Conservation (phyloP, 345 rosid genomes). For the Orychophragmus violaceus region DNA sequence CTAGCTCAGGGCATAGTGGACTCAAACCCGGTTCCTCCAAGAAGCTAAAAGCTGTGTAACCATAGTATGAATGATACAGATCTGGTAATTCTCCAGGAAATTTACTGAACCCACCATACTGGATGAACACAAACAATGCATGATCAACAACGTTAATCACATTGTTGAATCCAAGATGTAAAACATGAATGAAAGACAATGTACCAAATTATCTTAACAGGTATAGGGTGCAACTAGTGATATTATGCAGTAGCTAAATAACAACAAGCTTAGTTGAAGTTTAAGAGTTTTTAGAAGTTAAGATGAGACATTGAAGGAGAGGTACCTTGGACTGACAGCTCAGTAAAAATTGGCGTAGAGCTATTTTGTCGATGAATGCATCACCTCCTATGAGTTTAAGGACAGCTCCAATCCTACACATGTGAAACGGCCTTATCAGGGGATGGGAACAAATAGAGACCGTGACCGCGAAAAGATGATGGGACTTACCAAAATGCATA, state of each 20-base stretch:
- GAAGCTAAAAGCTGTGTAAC: slow-evolving; percentile 75
- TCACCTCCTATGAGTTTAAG: slow-evolving; percentile 64
- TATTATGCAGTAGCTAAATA: too few relatives aligned
- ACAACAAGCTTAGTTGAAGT: too few relatives aligned
- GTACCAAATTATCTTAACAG: background rate
- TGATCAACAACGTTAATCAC: slow-evolving; percentile 12
- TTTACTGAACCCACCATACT: slow-evolving; percentile 89
- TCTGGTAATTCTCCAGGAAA: slow-evolving; percentile 58
- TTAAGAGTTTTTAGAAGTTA: too few relatives aligned
- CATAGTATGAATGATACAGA: slow-evolving; percentile 80
- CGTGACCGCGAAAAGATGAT: background rate
- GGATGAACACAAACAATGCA: slow-evolving; percentile 17
- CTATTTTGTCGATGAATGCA: slow-evolving; percentile 45
- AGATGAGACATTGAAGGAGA: slow-evolving; percentile 6
- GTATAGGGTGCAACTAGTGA: background rate
- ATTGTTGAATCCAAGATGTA: background rate
- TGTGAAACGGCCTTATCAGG: background rate
- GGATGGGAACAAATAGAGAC: background rate
- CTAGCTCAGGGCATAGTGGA: slow-evolving; percentile 61
- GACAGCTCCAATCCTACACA: slow-evolving; percentile 70
- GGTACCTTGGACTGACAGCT: slow-evolving; percentile 78
- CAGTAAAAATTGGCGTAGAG: slow-evolving; percentile 58
- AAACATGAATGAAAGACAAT: background rate
- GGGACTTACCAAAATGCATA: slow-evolving; percentile 87
- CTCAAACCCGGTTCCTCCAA: slow-evolving; percentile 70